Evolutionary conservation across 2,329 filamentous ascomycete species (phyloP).

Genomic region (Cladosporium sp.): DNA sequence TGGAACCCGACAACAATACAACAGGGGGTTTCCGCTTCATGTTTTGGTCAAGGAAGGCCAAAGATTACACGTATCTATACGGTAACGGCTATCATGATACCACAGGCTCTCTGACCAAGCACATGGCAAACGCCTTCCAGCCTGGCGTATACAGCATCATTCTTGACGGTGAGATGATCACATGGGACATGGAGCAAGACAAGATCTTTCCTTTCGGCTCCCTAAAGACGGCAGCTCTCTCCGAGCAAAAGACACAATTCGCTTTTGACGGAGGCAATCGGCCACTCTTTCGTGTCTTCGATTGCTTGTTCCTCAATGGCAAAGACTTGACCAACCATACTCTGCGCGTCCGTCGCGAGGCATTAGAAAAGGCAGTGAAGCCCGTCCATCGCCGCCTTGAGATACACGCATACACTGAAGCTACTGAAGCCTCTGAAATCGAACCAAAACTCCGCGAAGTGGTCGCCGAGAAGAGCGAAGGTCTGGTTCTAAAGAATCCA

Average conservation of each 20-base stretch:
- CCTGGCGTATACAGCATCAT: constrained; percentile 79
- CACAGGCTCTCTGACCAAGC: constrained; percentile 71
- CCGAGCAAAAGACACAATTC: constrained; percentile 53
- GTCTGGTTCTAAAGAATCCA: constrained; percentile 90
- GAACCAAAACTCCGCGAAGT: constrained; percentile 76
- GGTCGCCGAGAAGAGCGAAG: constrained; percentile 82
- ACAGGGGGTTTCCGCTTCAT: constrained; percentile 69
- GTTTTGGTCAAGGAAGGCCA: constrained; percentile 95
- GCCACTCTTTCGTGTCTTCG: constrained; percentile 81
- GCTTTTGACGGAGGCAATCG: constrained; percentile 53
- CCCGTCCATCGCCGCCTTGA: constrained; percentile 74
- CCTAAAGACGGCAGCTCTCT: constrained; percentile 82
- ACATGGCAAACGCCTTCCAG: constrained; percentile 73
- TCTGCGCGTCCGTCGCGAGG: constrained; percentile 71
- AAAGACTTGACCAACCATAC: constrained; percentile 75
- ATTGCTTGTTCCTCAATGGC: constrained; percentile 85
- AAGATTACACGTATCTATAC: constrained; percentile 94
- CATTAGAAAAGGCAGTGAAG: constrained; percentile 67
- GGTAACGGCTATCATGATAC: constrained; percentile 71
- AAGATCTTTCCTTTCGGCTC: constrained; percentile 87
- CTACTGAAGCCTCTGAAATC: constrained; percentile 65
- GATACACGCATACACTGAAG: constrained; percentile 68
- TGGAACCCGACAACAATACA: constrained; percentile 65
- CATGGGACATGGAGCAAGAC: constrained; percentile 85
- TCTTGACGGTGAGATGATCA: constrained; percentile 97